These are phyloP conservation scores for Leccinum pachyderme DNA, from an alignment of 1,284 basidiomycete species.

Conservation along the genomic window DNA sequence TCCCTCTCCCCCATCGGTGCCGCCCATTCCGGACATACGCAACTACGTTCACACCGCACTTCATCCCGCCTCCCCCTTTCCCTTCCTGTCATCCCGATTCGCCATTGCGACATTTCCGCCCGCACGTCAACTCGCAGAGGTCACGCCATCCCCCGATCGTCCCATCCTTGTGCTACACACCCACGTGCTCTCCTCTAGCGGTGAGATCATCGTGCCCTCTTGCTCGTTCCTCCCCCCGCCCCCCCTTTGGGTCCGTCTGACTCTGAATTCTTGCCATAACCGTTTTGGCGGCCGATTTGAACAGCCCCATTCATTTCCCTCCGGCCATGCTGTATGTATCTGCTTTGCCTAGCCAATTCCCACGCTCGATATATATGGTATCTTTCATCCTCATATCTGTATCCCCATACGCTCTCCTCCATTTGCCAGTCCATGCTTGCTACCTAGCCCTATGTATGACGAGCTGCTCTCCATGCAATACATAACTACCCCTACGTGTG, in stretches of 20 bases:
- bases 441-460: neutral
- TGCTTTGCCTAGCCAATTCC: neutral
- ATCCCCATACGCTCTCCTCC: neutral
- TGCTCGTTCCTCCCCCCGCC: neutral
- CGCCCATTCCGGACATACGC: slow-evolving; percentile 11
- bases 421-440: neutral
- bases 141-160: neutral
- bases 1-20: slow-evolving; percentile 3
- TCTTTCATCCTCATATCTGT: neutral
- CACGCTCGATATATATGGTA: slow-evolving; percentile 17
- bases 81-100: neutral
- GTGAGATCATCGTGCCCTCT: neutral
- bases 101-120: neutral
- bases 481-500: slow-evolving; percentile 1
- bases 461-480: neutral
- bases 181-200: slow-evolving; percentile 1
- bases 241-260: neutral
- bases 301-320: slow-evolving; percentile 14
- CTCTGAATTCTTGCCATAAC: slow-evolving; percentile 3
- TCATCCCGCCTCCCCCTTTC: slow-evolving; percentile 1
- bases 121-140: neutral
- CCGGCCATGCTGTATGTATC: slow-evolving; percentile 14
- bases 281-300: slow-evolving; percentile 13
- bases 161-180: neutral
- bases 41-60: slow-evolving; percentile 19